Conservation (phyloP, 2,329 filamentous ascomycete species). For the Calonectria naviculata region DNA sequence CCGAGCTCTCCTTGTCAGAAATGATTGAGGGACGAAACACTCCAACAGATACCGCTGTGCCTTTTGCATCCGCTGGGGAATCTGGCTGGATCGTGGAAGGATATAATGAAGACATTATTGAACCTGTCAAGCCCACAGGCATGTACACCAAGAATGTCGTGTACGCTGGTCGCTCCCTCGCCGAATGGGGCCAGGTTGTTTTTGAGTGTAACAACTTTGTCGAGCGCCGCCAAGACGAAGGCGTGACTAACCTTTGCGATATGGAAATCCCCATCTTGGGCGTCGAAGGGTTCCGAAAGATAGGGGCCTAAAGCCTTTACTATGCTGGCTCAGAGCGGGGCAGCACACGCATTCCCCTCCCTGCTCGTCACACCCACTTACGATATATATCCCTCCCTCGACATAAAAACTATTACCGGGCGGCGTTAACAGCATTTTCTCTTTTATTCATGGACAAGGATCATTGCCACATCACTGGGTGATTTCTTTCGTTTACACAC, state of each 20-base stretch:
- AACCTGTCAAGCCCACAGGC: conserved; percentile 59
- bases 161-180: conserved; percentile 78
- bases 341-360: not conserved
- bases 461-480: conserved; percentile 25
- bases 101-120: conserved; percentile 45
- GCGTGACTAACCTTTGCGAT: conserved; percentile 71
- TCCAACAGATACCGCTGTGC: conserved; percentile 19
- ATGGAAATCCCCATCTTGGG: conserved; percentile 68
- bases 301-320: conserved; percentile 39
- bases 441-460: conserved; percentile 28
- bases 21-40: conserved; percentile 26
- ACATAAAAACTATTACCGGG: conserved; percentile 6
- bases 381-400: conserved; percentile 10
- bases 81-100: conserved; percentile 38
- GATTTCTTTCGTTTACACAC: conserved; percentile 19
- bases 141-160: conserved; percentile 59
- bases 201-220: conserved; percentile 86
- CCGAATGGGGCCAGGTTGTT: conserved; percentile 82
- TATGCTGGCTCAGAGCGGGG: not conserved
- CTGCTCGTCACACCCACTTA: not conserved
- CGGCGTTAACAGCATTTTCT: conserved; percentile 28
- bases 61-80: conserved; percentile 19
- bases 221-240: conserved; percentile 79
- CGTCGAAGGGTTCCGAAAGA: conserved; percentile 55
- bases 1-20: conserved; percentile 36